A percentile compares a stretch with the other conserved stretches of the same genome.
Evolutionary conservation across 2,329 filamentous ascomycete species (phyloP).

Genomic region (Stagonosporopsis vannaccii): DNA sequence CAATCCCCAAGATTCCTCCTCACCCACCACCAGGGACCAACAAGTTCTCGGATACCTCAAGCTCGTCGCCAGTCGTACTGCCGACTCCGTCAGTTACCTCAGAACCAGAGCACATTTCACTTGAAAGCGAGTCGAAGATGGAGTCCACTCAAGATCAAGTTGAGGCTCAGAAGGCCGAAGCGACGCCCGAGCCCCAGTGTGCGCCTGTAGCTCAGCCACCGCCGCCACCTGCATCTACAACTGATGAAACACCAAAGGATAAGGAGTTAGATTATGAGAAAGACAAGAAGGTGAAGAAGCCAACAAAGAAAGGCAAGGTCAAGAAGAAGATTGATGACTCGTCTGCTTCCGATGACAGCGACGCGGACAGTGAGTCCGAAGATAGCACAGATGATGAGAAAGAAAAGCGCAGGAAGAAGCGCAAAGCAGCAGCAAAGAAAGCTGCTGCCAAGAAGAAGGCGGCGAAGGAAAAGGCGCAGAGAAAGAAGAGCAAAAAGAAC

Average conservation of each 20-base stretch:
- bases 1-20: slow-evolving; percentile 15
- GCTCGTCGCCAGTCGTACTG: slow-evolving; percentile 35
- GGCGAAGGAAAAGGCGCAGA: slow-evolving; percentile 25
- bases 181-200: not conserved
- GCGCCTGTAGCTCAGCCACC: not conserved
- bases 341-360: slow-evolving; percentile 32
- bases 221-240: not conserved
- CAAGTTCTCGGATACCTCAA: slow-evolving; percentile 30
- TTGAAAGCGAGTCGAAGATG: slow-evolving; percentile 25
- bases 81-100: slow-evolving; percentile 34
- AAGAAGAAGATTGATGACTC: slow-evolving; percentile 21
- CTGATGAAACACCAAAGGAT: slow-evolving; percentile 17
- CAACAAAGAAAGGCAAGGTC: slow-evolving; percentile 13
- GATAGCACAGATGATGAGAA: slow-evolving; percentile 32
- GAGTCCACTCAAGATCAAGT: slow-evolving; percentile 23
- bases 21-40: slow-evolving; percentile 15
- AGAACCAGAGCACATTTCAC: slow-evolving; percentile 26
- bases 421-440: slow-evolving; percentile 18
- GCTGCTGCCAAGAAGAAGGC: slow-evolving; percentile 27
- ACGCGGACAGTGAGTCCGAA: slow-evolving; percentile 30
- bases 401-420: slow-evolving; percentile 31
- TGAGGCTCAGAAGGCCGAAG: slow-evolving; percentile 15
- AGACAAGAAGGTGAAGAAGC: not conserved
- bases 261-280: no score
- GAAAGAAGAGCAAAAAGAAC: slow-evolving; percentile 28